Conservation (phyloP, 1,284 basidiomycete species). For the Heterobasidion irregulare region DNA sequence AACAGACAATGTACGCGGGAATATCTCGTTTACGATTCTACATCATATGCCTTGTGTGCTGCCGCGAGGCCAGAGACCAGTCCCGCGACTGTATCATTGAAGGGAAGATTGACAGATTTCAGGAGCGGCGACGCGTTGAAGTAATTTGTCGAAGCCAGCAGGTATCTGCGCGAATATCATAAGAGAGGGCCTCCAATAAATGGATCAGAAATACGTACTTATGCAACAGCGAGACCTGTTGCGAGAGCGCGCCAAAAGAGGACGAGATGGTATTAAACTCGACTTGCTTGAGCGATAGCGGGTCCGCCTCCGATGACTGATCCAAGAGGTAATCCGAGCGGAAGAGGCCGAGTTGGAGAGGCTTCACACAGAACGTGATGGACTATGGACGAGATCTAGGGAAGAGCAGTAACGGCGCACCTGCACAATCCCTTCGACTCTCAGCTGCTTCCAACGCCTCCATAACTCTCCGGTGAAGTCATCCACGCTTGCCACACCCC, state of each 20-base stretch:
- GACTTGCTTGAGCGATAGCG: conserved; percentile 79
- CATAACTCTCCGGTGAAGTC: conserved; percentile 83
- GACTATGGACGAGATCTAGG: not conserved
- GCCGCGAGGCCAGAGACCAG: conserved; percentile 72
- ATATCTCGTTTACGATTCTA: conserved; percentile 31
- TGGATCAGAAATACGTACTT: conserved; percentile 36
- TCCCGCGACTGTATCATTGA: conserved; percentile 66
- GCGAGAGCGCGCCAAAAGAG: conserved; percentile 82
- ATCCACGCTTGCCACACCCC: conserved; percentile 77
- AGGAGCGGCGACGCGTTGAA: conserved; percentile 52
- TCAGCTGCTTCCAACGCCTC: conserved; percentile 74
- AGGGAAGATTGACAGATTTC: conserved; percentile 53
- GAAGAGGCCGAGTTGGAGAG: conserved; percentile 87
- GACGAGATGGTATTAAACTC: conserved; percentile 98
- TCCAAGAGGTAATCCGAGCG: conserved; percentile 96
- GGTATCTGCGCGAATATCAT: conserved; percentile 40
- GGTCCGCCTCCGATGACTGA: conserved; percentile 27
- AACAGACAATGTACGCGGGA: not conserved
- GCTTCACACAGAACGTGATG: conserved; percentile 31
- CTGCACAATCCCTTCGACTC: conserved; percentile 51
- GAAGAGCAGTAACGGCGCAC: conserved; percentile 16
- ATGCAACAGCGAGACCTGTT: conserved; percentile 71
- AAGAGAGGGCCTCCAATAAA: not conserved
- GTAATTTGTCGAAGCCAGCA: conserved; percentile 59
- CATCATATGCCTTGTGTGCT: conserved; percentile 72